Conservation (phyloP, 2,329 filamentous ascomycete species). For the Aspergillus luchuensis region DNA sequence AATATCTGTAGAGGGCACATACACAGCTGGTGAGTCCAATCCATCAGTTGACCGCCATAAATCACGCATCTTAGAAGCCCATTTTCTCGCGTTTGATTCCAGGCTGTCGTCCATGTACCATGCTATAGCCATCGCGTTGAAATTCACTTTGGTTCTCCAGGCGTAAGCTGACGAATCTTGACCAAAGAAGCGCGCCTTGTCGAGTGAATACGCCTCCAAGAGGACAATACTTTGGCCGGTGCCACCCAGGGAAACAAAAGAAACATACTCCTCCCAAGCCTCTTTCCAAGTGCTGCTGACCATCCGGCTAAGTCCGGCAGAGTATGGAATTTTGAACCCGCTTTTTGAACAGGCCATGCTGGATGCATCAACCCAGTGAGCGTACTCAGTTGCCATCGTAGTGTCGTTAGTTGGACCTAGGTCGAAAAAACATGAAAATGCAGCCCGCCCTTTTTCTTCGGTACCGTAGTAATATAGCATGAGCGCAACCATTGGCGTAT, state of each 20-base stretch:
- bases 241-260: not conserved
- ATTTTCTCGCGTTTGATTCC: not conserved
- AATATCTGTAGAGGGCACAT: not conserved
- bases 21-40: slow-evolving; percentile 6
- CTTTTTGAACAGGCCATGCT: not conserved
- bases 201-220: not conserved
- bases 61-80: slow-evolving; percentile 5
- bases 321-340: not conserved
- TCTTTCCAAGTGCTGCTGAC: slow-evolving; percentile 4
- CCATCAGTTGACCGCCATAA: slow-evolving; percentile 7
- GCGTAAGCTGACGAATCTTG: slow-evolving; percentile 4
- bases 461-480: slow-evolving; percentile 7
- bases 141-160: slow-evolving; percentile 9
- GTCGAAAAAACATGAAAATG: slow-evolving; percentile 5
- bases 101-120: slow-evolving; percentile 5
- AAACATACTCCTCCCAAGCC: slow-evolving; percentile 2
- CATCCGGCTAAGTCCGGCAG: not conserved
- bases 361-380: slow-evolving; percentile 7
- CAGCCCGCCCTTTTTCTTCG: slow-evolving; percentile 1
- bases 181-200: not conserved
- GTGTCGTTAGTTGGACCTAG: not conserved
- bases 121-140: slow-evolving; percentile 7
- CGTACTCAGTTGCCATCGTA: not conserved
- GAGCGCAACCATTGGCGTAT: not conserved
- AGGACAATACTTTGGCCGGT: not conserved